A percentile compares a stretch with the other conserved stretches of the same genome.
Evolutionary conservation across 352 stramenopile species (phyloP).

Genomic region (Pythium apleroticum): DNA sequence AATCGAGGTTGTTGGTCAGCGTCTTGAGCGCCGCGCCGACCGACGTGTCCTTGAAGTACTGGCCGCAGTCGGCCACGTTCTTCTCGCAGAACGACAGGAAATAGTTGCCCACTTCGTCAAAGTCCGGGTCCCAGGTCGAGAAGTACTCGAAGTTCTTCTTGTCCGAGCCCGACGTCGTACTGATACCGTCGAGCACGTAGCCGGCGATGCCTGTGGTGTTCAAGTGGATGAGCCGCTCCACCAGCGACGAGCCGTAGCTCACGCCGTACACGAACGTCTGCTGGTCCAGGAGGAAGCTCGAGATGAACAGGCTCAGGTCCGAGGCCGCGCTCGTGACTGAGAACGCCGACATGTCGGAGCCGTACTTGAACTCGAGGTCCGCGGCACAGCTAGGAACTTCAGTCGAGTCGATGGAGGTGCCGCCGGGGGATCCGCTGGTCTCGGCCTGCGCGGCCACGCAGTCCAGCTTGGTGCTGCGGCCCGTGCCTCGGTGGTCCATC

Average conservation of each 20-base stretch:
- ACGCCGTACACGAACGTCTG: constrained; percentile 51
- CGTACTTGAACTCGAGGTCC: constrained; percentile 40
- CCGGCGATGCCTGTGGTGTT: constrained; percentile 34
- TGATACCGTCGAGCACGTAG: constrained; percentile 51
- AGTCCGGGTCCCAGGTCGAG: constrained; percentile 29
- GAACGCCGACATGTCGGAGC: constrained; percentile 35
- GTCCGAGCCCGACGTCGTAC: constrained; percentile 30
- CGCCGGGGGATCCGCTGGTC: constrained; percentile 17
- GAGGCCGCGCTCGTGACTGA: constrained; percentile 49
- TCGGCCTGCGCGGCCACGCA: constrained; percentile 41
- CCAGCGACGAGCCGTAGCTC: constrained; percentile 56
- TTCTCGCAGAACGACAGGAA: constrained; percentile 26
- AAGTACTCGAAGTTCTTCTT: constrained; percentile 32
- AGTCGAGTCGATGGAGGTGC: constrained; percentile 18
- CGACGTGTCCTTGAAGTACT: constrained; percentile 25
- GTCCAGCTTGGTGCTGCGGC: constrained; percentile 39
- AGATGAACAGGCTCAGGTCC: constrained; percentile 33
- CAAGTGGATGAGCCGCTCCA: constrained; percentile 53
- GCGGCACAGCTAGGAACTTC: constrained; percentile 37
- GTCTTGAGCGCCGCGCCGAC: constrained; percentile 13
- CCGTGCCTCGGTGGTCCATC: constrained; percentile 54
- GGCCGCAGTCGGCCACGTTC: constrained; percentile 20
- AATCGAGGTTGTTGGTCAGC: constrained; percentile 18
- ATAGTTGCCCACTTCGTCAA: constrained; percentile 21
- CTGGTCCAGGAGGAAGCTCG: constrained; percentile 10